A percentile compares a stretch with the other conserved stretches of the same genome.
Evolutionary conservation across 148 eudicot species (phyloP).

Genomic region (Heliamphora exappendiculata): DNA sequence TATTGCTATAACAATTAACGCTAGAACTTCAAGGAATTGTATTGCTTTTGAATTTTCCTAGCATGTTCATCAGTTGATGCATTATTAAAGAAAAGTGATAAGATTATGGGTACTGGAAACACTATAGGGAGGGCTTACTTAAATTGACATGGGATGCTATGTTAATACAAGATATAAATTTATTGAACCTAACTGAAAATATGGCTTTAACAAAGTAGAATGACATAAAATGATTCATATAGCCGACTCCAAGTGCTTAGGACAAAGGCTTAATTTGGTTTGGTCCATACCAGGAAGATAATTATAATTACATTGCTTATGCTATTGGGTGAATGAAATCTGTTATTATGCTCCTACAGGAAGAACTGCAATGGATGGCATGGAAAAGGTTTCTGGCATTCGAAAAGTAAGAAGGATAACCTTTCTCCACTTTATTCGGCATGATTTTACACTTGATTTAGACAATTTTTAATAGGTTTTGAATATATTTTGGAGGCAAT

Average conservation of each 20-base stretch:
- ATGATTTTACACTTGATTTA: not conserved
- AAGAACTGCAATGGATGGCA: slow-evolving; percentile 88
- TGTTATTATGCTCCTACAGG: slow-evolving; percentile 40
- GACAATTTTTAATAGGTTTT: slow-evolving; percentile 6
- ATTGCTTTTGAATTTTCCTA: not conserved
- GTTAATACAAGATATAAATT: no score
- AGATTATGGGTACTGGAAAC: no score
- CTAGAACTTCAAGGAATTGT: not conserved
- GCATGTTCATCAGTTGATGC: no score
- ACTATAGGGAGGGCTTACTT: no score
- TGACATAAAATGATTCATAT: no score
- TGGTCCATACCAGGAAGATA: not conserved
- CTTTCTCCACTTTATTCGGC: not conserved
- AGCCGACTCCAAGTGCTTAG: no score
- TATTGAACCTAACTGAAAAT: no score
- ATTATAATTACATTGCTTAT: not conserved
- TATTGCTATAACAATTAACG: no score
- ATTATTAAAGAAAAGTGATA: no score
- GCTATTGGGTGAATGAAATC: slow-evolving; percentile 8
- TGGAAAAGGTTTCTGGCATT: slow-evolving; percentile 86
- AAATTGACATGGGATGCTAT: no score
- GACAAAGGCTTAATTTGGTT: no score
- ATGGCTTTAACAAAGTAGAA: no score
- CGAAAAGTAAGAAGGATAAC: slow-evolving; percentile 62
- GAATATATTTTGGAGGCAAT: slow-evolving; percentile 3